phyloP scores from a whole-genome alignment of 1,284 basidiomycete species.

The Sporisorium reilianum region DNA sequence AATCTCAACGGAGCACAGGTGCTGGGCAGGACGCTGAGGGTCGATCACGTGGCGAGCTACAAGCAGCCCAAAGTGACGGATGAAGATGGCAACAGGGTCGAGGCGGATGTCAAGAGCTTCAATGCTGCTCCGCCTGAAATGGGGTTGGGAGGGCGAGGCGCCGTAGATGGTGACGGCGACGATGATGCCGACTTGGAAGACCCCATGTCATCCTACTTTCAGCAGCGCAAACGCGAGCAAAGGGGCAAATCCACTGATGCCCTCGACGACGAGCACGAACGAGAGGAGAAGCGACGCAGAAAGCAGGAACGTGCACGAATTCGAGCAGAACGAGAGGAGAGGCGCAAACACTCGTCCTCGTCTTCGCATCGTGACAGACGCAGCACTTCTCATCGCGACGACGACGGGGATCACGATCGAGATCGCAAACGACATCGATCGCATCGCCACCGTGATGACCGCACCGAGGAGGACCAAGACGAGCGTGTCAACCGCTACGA shows the following conservation, averaged over 20 bases:
- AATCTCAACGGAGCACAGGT: slow-evolving; percentile 96
- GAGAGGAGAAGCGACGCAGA: slow-evolving; percentile 52
- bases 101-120: slow-evolving; percentile 74
- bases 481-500: slow-evolving; percentile 33
- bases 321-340: slow-evolving; percentile 31
- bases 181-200: slow-evolving; percentile 85
- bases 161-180: slow-evolving; percentile 68
- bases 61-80: slow-evolving; percentile 82
- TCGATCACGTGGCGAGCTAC: slow-evolving; percentile 93
- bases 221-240: slow-evolving; percentile 51
- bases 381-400: neutral
- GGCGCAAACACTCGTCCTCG: slow-evolving; percentile 4
- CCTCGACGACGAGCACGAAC: slow-evolving; percentile 20
- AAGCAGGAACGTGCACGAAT: slow-evolving; percentile 61
- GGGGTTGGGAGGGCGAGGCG: slow-evolving; percentile 7
- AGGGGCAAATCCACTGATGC: slow-evolving; percentile 14
- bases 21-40: slow-evolving; percentile 84
- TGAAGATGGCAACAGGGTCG: slow-evolving; percentile 86
- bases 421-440: slow-evolving; percentile 2
- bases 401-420: neutral
- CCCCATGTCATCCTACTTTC: slow-evolving; percentile 90
- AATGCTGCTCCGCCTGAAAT: slow-evolving; percentile 58
- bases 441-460: neutral
- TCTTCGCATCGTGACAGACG: neutral
- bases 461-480: slow-evolving; percentile 1